Percentiles rank a stretch among this genome's conserved stretches.
These are phyloP conservation scores for Alloascoidea hylecoeti DNA, from an alignment of 805 yeast species.

Conservation along the genomic window DNA sequence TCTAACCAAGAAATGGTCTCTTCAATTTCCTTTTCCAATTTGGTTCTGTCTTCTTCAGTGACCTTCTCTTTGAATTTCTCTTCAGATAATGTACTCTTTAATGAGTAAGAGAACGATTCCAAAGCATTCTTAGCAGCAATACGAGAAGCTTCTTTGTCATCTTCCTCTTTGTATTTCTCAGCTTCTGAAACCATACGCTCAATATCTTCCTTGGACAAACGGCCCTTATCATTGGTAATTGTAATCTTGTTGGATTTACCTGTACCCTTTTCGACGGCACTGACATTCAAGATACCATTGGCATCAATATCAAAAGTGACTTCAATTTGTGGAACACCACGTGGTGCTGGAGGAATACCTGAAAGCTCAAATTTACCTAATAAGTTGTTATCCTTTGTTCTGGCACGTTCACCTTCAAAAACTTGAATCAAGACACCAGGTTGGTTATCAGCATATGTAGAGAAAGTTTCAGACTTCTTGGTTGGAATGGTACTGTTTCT, in stretches of 20 bases:
- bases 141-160: slow-evolving; percentile 88
- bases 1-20: slow-evolving; percentile 89
- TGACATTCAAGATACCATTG: slow-evolving; percentile 92
- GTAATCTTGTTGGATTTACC: slow-evolving; percentile 96
- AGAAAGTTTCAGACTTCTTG: slow-evolving; percentile 93
- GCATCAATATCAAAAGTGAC: slow-evolving; percentile 96
- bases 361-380: slow-evolving; percentile 94
- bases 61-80: slow-evolving; percentile 66
- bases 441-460: slow-evolving; percentile 95
- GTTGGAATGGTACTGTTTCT: slow-evolving; percentile 97
- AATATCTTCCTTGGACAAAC: slow-evolving; percentile 93
- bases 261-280: slow-evolving; percentile 96
- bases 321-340: slow-evolving; percentile 97
- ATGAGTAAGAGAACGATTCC: slow-evolving; percentile 89
- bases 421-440: slow-evolving; percentile 98
- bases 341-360: slow-evolving; percentile 97
- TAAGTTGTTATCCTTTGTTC: slow-evolving; percentile 90
- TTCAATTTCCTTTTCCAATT: slow-evolving; percentile 65
- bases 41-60: slow-evolving; percentile 51
- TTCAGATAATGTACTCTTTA: slow-evolving; percentile 72
- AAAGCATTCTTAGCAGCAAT: slow-evolving; percentile 88
- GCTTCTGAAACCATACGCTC: slow-evolving; percentile 98
- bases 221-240: slow-evolving; percentile 97
- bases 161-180: slow-evolving; percentile 94
- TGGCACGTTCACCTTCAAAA: slow-evolving; percentile 96